A percentile compares a stretch with the other conserved stretches of the same genome.
Evolutionary conservation across 805 yeast genomes (phyloP).

Genomic region (Cyberlindnera saturnus): DNA sequence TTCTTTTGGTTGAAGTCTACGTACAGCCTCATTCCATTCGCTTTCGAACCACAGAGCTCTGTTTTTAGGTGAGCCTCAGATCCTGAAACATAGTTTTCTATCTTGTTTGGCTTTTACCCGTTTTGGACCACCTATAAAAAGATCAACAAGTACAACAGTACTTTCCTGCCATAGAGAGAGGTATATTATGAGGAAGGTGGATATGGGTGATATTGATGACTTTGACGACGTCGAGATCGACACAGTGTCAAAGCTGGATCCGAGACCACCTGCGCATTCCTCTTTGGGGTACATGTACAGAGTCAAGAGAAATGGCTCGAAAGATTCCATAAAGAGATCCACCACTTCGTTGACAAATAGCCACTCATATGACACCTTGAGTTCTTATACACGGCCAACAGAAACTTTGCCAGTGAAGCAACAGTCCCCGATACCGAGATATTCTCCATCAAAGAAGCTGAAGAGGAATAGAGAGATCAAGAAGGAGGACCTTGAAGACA

Average conservation of each 20-base stretch:
- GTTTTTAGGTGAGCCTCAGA: no score
- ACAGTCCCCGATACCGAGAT: not conserved
- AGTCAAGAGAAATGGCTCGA: not conserved
- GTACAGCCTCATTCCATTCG: no score
- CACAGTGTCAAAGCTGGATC: slow-evolving; percentile 4
- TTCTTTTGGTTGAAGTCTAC: no score
- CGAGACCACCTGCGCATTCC: slow-evolving; percentile 2
- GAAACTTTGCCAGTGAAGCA: not conserved
- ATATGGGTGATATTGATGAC: slow-evolving; percentile 1
- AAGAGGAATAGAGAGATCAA: slow-evolving; percentile 2
- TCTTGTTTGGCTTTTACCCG: no score
- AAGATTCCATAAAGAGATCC: slow-evolving; percentile 12
- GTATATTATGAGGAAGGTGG: no score
- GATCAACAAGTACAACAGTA: no score
- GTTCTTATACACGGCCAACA: not conserved
- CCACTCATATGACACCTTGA: slow-evolving; percentile 4
- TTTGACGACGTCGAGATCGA: slow-evolving; percentile 20
- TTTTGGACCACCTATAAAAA: no score
- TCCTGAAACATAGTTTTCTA: no score
- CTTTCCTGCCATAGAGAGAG: no score
- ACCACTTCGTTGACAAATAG: slow-evolving; percentile 9
- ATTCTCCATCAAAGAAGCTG: slow-evolving; percentile 3
- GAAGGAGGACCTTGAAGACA: not conserved
- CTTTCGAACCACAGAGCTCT: no score
- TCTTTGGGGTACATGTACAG: slow-evolving; percentile 7